Evolutionary conservation across 768 basidiomycete species (phyloP), one percentile per base, ranked within the genome.

Genomic region (Epithele typhae): DNA sequence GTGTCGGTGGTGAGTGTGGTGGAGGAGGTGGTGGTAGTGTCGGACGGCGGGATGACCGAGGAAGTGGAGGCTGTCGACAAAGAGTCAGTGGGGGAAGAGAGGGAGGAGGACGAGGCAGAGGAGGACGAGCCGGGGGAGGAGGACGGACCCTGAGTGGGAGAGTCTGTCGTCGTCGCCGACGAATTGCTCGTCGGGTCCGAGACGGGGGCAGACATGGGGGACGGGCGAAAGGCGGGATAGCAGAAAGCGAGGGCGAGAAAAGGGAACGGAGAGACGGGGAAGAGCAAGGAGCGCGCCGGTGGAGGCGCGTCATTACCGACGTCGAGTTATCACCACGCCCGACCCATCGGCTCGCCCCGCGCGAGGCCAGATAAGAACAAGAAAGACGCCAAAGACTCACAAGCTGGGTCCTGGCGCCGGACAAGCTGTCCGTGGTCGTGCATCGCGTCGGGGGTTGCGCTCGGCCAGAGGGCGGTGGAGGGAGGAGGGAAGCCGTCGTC

Each of bases 161-260:
- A 5, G 11, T 25, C 33, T 3, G 49, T 25, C 25, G 56, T 14
- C 23, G 47, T 5, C 6, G 24, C 7, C 18, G 52, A 43, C 32
- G 46, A 43, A 51, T 51, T 52, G 53, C 51, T 35, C 51, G 53
- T 42, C 27, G 33, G 46, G 23, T 27, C 23, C 18, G 40, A 36
- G 35, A 30, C 14, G 18, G 8, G 49, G 36, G 46, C 25, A 37
- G 42, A 41, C 24, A 22, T 24, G 19, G 34, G 33, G 49, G 39
- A 24, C 41, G 23, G 25, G 19, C 22, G 0, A 11, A 18, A 34
- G 25, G 32, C 11, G 25, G 11, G 30, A 11, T 35, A 21, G 23
- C 44, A n/a, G n/a, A 9, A n/a, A 24, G 12, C 14, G 11, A 17
- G 2, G 4, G n/a, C 44, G 34, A 22, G 17, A 23, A 42, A n/a